Evolutionary conservation across 805 yeast genomes (phyloP), one percentile per base, ranked within the genome.

Genomic region (Komagataella mondaviorum): DNA sequence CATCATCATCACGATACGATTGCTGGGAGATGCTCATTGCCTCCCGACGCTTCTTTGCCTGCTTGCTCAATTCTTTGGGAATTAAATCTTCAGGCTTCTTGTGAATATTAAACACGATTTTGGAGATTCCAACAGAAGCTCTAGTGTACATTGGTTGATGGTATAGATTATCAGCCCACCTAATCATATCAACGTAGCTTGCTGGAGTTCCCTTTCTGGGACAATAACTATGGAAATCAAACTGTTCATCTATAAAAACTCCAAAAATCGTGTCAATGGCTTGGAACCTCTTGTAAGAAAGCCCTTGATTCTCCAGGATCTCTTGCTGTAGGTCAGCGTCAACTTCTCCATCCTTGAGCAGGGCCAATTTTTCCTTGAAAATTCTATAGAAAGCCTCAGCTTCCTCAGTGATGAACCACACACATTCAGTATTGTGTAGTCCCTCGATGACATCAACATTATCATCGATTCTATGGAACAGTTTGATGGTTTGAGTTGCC

Each of bases 171-270:
- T 90, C 95, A 52, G 82, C 96, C 98, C 98, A 93, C 49, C 71
- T 65, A 49, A 90, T 57, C 77, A 87, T 78, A 17, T 81, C 82
- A 24, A 86, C 58, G 62, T 91, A 93, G 6, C 91, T 83, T 56
- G 95, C 77, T 23, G 91, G 83, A 6, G 97, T 88, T 20, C 97
- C 98, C 58, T 85, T 81, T 67, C 96, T 79, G 74, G 87, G 78
- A 63, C 95, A 85, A 64, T 88, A 93, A 48, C 86, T 83, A 64
- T 93, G 98, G 82, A 91, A 93, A 64, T 93, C 99, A 56, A 85
- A 75, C 69, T 93, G 97, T 62, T 93, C 99, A 55, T 78, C 78
- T 61, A 72, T 77, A 67, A 81, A 89, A 51, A 80, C 85, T 47
- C 79, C 74, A 66, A 81, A 89, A 30, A 85, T 77, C 54, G 80